phyloP scores from a whole-genome alignment of 2,329 filamentous ascomycete genomes.

The Endoconidiophora laricicola region DNA sequence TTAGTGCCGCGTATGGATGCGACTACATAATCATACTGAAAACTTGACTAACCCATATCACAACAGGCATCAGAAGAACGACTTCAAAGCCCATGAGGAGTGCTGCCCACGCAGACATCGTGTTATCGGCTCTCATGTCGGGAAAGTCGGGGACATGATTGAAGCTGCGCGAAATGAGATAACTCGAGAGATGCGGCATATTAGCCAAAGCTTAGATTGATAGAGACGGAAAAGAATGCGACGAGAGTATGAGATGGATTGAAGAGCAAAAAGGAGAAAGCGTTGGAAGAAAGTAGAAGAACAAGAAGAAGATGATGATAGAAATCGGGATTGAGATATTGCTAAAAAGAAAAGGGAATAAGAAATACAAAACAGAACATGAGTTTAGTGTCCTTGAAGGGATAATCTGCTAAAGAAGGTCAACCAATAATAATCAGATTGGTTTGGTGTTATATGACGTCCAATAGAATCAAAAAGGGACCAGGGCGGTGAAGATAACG shows the following conservation, averaged over 20 bases:
- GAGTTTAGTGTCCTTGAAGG: too few relatives aligned
- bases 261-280: not conserved
- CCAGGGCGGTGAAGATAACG: too few relatives aligned
- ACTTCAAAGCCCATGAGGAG: constrained; percentile 2
- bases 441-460: too few relatives aligned
- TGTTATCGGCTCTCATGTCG: not conserved
- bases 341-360: too few relatives aligned
- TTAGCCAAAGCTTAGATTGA: not conserved
- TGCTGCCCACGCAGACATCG: constrained; percentile 2
- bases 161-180: constrained; percentile 3
- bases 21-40: not conserved
- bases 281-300: not conserved
- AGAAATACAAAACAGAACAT: too few relatives aligned
- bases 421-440: too few relatives aligned
- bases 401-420: too few relatives aligned
- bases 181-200: constrained; percentile 1
- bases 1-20: not conserved
- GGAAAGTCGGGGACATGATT: not conserved
- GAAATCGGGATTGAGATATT: too few relatives aligned
- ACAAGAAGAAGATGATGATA: not conserved
- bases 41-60: constrained; percentile 9
- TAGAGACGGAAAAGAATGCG: not conserved
- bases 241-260: not conserved
- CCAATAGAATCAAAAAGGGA: too few relatives aligned
- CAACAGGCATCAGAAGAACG: not conserved